A percentile compares a stretch with the other conserved stretches of the same genome.
phyloP scores from a whole-genome alignment of 345 rosid genomes.

The Melaleuca alternifolia region DNA sequence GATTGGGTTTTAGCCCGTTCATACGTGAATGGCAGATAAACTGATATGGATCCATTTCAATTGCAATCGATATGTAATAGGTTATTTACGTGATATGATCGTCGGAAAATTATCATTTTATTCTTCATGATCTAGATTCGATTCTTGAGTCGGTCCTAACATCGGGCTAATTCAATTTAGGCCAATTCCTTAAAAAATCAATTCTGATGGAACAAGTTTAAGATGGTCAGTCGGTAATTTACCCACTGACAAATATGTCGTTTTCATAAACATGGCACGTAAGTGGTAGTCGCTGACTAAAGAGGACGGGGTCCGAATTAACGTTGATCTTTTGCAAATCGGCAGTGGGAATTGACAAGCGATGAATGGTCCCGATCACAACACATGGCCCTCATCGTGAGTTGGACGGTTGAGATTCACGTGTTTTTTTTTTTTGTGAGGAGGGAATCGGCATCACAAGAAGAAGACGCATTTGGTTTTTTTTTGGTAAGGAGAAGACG shows the following conservation, averaged over 20 bases:
- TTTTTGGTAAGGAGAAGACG: no score
- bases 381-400: not conserved
- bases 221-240: not conserved
- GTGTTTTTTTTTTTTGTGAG: no score
- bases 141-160: not conserved
- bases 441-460: no score
- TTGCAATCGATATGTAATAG: accelerated
- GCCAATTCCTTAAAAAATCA: no score
- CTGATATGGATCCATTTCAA: not conserved
- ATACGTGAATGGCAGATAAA: accelerated
- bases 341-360: not conserved
- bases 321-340: not conserved
- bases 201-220: no score
- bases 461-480: no score
- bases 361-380: not conserved
- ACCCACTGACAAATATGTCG: no score
- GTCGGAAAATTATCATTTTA: no score
- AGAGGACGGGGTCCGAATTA: not conserved
- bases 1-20: not conserved
- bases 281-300: not conserved
- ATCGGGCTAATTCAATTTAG: no score
- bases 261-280: not conserved
- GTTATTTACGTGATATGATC: accelerated
- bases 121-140: accelerated
- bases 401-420: not conserved